phyloP scores from a whole-genome alignment of 768 basidiomycete genomes.

The Podaxis carcinomalis region DNA sequence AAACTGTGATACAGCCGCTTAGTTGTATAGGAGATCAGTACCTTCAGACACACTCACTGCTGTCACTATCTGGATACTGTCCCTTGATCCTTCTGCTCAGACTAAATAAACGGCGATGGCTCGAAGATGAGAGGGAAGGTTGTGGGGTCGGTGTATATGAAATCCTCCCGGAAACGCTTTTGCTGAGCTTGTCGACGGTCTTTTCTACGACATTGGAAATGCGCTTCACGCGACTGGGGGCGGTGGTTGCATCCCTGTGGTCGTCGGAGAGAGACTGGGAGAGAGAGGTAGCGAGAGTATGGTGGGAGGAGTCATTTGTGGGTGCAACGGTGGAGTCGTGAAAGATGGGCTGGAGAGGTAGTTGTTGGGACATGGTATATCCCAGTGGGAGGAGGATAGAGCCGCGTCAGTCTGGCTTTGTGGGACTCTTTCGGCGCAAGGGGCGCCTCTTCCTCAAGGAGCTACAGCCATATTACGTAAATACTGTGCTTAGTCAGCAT shows the following conservation, averaged over 20 bases:
- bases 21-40: conserved; percentile 11
- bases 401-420: conserved; percentile 1
- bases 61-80: conserved; percentile 31
- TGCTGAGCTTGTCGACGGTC: conserved; percentile 63
- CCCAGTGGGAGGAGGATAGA: conserved; percentile 9
- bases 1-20: neutral
- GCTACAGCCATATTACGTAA: conserved; percentile 2
- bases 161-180: conserved; percentile 45
- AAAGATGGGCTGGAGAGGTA: conserved; percentile 20
- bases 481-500: neutral
- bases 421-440: conserved; percentile 5
- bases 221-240: conserved; percentile 45
- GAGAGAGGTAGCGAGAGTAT: conserved; percentile 27
- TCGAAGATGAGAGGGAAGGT: conserved; percentile 27
- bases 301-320: conserved; percentile 28
- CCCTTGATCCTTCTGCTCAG: conserved; percentile 48
- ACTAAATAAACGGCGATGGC: conserved; percentile 52
- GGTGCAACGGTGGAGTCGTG: conserved; percentile 20
- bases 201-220: conserved; percentile 45
- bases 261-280: conserved; percentile 21
- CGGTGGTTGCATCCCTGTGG: conserved; percentile 11
- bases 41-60: conserved; percentile 20
- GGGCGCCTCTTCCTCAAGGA: neutral
- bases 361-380: conserved; percentile 21
- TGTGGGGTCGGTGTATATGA: conserved; percentile 25